phyloP scores from a whole-genome alignment of 2,329 filamentous ascomycete species.

The Colletotrichum aenigma region DNA sequence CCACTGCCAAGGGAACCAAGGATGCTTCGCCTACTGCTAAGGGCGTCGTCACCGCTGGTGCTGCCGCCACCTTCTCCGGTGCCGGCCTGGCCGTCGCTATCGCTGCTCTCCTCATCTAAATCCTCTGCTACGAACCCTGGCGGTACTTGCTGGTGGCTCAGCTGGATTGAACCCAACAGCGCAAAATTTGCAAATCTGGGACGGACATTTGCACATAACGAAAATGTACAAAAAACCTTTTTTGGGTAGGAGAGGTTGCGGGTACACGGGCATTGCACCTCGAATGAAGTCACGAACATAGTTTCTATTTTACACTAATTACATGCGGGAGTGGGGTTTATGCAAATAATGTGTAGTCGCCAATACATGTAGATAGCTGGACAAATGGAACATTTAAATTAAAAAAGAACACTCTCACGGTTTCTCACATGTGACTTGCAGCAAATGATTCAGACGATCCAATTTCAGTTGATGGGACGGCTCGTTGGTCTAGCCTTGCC shows the following conservation, averaged over 20 bases:
- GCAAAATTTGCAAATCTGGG: not conserved
- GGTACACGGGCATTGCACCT: not conserved
- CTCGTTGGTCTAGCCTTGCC: not conserved
- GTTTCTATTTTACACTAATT: not conserved
- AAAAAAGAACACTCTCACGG: not conserved
- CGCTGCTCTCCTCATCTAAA: conserved; percentile 10
- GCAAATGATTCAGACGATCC: not conserved
- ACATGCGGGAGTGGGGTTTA: not conserved
- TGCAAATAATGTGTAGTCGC: not conserved
- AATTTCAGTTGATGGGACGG: not conserved
- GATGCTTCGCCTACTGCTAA: not conserved
- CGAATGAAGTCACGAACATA: not conserved
- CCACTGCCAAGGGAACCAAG: not conserved
- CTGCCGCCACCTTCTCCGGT: conserved; percentile 5
- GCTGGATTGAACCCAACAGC: not conserved
- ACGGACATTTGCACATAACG: not conserved
- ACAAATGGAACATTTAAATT: not conserved
- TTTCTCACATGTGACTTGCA: not conserved
- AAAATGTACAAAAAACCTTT: not conserved
- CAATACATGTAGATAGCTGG: not conserved
- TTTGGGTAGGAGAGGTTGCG: not conserved
- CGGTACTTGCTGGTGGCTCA: not conserved
- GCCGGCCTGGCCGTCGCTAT: conserved; percentile 1
- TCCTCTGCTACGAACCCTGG: not conserved
- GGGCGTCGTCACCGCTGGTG: conserved; percentile 10